Conservation (phyloP, 805 yeast genomes). For the Suhomyces faveliae region DNA sequence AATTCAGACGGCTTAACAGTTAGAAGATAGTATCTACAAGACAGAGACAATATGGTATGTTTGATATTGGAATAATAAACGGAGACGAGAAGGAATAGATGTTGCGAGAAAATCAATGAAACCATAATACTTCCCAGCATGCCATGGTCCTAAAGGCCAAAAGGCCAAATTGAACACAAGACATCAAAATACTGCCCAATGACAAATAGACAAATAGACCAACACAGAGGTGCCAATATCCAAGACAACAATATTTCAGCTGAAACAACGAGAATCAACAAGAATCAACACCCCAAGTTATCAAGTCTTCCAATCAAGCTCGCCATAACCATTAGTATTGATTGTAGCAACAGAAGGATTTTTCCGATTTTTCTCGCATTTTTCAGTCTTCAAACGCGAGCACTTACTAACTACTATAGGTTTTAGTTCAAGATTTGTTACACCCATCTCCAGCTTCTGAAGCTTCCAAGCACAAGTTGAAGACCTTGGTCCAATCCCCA, state of each 20-base stretch:
- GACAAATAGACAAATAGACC: no score
- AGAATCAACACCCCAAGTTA: no score
- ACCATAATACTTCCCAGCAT: background rate
- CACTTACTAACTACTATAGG: slow-evolving; percentile 44
- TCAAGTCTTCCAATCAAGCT: no score
- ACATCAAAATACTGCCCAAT: no score
- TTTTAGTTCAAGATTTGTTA: slow-evolving; percentile 97
- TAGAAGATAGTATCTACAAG: slow-evolving; percentile 8
- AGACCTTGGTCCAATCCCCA: slow-evolving; percentile 96
- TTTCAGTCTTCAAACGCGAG: background rate
- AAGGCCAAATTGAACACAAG: no score
- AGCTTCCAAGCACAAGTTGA: slow-evolving; percentile 95
- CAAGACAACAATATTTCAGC: no score
- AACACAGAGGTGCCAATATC: no score
- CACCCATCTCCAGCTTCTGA: slow-evolving; percentile 98
- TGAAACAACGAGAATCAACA: no score
- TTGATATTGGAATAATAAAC: background rate
- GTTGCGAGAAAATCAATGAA: background rate
- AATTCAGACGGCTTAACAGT: slow-evolving; percentile 2
- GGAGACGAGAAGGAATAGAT: background rate
- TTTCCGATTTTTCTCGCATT: background rate
- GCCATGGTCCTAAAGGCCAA: no score
- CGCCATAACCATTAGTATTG: no score
- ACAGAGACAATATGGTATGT: slow-evolving; percentile 18
- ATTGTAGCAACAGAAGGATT: no score